phyloP scores from a whole-genome alignment of 495 filamentous ascomycete genomes.

The Lindgomyces ingoldianus region DNA sequence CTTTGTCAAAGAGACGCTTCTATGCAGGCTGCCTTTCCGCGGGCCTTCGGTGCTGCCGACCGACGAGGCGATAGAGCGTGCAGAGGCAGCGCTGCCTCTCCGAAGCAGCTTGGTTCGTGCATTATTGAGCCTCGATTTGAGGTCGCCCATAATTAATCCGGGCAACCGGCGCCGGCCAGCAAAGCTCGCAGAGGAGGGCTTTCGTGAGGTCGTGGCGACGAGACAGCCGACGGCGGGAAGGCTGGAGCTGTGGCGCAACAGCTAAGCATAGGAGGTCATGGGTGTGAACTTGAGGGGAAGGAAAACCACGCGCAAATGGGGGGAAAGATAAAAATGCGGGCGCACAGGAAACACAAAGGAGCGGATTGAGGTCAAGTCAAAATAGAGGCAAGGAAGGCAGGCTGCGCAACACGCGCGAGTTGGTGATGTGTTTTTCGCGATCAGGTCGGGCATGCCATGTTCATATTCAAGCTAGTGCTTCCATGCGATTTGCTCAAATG shows the following conservation, averaged over 20 bases:
- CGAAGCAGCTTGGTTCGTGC: conserved; percentile 35
- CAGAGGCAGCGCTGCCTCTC: conserved; percentile 11
- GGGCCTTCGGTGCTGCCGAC: conserved; percentile 10
- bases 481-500: conserved; percentile 3
- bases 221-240: not conserved
- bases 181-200: not conserved
- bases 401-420: not conserved
- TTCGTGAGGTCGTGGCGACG: not conserved
- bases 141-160: conserved; percentile 30
- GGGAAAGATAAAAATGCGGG: not conserved
- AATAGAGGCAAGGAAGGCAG: not conserved
- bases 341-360: conserved; percentile 4
- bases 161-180: conserved; percentile 10
- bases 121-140: conserved; percentile 30
- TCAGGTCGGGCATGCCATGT: conserved; percentile 10
- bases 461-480: conserved; percentile 5
- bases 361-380: conserved; percentile 7
- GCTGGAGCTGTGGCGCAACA: conserved; percentile 16
- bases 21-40: conserved; percentile 6
- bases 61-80: conserved; percentile 18
- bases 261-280: not conserved
- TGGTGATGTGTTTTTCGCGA: conserved; percentile 7
- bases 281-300: not conserved
- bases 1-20: conserved; percentile 26
- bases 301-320: not conserved